phyloP scores from a whole-genome alignment of 2,329 filamentous ascomycete species.

The Phialophora verrucosa region DNA sequence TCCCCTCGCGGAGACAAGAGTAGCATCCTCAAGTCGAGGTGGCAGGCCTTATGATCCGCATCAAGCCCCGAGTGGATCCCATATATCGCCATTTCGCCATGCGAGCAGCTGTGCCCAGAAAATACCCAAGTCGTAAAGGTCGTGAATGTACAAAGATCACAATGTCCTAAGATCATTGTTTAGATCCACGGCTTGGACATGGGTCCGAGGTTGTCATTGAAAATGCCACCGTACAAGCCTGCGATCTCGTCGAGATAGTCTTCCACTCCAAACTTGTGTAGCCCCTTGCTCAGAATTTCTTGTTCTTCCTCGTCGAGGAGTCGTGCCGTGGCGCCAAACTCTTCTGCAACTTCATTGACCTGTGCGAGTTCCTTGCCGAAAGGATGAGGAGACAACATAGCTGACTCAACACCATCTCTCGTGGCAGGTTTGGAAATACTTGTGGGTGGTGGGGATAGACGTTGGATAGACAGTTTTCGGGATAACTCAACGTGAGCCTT shows the following conservation, averaged over 20 bases:
- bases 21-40: neutral
- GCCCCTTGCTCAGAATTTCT: conserved; percentile 70
- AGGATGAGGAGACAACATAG: conserved; percentile 62
- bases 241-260: conserved; percentile 86
- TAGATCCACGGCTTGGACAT: conserved; percentile 51
- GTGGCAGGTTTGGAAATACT: conserved; percentile 44
- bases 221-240: conserved; percentile 68
- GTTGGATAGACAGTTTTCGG: conserved; percentile 68
- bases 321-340: conserved; percentile 67
- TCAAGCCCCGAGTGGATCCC: conserved; percentile 9
- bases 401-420: conserved; percentile 44
- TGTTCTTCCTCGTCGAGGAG: conserved; percentile 73
- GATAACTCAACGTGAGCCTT: conserved; percentile 78
- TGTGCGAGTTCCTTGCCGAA: conserved; percentile 91
- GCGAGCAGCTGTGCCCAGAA: conserved; percentile 11
- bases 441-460: conserved; percentile 51
- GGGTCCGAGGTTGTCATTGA: conserved; percentile 53
- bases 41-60: neutral
- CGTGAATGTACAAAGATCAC: conserved; percentile 20
- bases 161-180: conserved; percentile 17
- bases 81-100: conserved; percentile 23
- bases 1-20: neutral
- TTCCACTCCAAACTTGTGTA: conserved; percentile 75
- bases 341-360: conserved; percentile 90
- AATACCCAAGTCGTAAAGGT: conserved; percentile 18